These are phyloP conservation scores for Colletotrichum trifolii DNA, from an alignment of 2,329 filamentous ascomycete species.

Conservation along the genomic window DNA sequence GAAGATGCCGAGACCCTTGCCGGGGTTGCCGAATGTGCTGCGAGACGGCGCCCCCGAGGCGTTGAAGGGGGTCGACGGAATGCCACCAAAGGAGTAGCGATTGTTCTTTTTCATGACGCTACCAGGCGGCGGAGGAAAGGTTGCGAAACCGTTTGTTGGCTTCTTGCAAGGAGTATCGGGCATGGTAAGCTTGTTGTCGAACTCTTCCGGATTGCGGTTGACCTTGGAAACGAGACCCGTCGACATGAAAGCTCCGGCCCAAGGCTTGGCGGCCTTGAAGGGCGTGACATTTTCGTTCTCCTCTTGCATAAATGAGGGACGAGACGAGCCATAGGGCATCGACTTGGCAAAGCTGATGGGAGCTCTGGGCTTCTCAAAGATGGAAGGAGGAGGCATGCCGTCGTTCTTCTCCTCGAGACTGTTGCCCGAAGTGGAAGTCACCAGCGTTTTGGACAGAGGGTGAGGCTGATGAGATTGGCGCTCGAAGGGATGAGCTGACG, in stretches of 20 bases:
- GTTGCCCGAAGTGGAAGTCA: slow-evolving; percentile 86
- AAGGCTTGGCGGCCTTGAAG: slow-evolving; percentile 81
- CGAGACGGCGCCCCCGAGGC: slow-evolving; percentile 60
- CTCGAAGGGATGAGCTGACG: slow-evolving; percentile 63
- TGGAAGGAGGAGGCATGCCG: slow-evolving; percentile 61
- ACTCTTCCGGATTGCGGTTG: slow-evolving; percentile 80
- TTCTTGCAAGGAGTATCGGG: slow-evolving; percentile 98
- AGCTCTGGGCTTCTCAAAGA: slow-evolving; percentile 63
- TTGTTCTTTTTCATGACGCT: slow-evolving; percentile 73
- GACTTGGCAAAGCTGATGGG: slow-evolving; percentile 77
- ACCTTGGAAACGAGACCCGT: slow-evolving; percentile 96
- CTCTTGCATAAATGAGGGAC: slow-evolving; percentile 45
- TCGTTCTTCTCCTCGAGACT: slow-evolving; percentile 76
- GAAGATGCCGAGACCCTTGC: slow-evolving; percentile 75
- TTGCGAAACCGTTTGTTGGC: slow-evolving; percentile 75
- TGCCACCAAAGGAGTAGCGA: slow-evolving; percentile 76
- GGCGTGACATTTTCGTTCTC: slow-evolving; percentile 35
- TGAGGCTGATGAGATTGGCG: slow-evolving; percentile 70
- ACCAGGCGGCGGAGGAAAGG: slow-evolving; percentile 69
- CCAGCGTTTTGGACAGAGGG: slow-evolving; percentile 87
- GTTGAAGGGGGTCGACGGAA: slow-evolving; percentile 85
- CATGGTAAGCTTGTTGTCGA: slow-evolving; percentile 73
- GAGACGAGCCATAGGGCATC: slow-evolving; percentile 68
- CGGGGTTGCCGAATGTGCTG: slow-evolving; percentile 64
- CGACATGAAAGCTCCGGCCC: slow-evolving; percentile 89